These are phyloP conservation scores for Jasminum sambac DNA, from an alignment of 257 asterid genomes.

Conservation along the genomic window DNA sequence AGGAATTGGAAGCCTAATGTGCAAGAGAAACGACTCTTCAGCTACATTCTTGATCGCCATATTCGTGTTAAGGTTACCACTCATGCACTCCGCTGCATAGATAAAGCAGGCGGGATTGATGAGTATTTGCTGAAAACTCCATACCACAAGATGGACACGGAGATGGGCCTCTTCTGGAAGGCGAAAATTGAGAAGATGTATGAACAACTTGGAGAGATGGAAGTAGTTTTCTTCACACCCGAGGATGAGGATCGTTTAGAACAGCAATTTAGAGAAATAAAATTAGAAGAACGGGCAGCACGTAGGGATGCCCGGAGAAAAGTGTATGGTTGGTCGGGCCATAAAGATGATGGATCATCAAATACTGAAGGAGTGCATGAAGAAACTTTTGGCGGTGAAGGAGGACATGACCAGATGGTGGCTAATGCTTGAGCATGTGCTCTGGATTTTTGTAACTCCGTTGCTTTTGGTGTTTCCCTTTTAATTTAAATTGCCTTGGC, in stretches of 20 bases:
- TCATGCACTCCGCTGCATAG: constrained; percentile 94
- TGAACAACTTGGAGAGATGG: constrained; percentile 84
- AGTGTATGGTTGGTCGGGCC: constrained; percentile 53
- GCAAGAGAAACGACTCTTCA: constrained; percentile 85
- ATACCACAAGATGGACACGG: constrained; percentile 85
- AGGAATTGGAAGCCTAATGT: constrained; percentile 91
- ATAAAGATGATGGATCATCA: constrained; percentile 40
- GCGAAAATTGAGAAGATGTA: constrained; percentile 84
- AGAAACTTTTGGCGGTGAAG: too few species aligned
- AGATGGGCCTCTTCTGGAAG: constrained; percentile 86
- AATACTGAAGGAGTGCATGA: constrained; percentile 44
- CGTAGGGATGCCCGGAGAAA: constrained; percentile 76
- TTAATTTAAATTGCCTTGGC: neutral
- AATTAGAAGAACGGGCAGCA: constrained; percentile 54
- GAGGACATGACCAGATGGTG: constrained; percentile 43
- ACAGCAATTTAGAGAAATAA: constrained; percentile 54
- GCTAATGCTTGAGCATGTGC: constrained; percentile 57
- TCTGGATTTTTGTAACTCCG: too few species aligned
- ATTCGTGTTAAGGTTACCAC: constrained; percentile 80
- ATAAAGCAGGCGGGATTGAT: constrained; percentile 92
- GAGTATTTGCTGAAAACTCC: constrained; percentile 95
- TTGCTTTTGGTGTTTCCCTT: too few species aligned
- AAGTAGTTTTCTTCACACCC: constrained; percentile 78
- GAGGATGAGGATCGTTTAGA: constrained; percentile 72
- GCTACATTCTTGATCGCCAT: constrained; percentile 80